phyloP scores from a whole-genome alignment of 2,329 filamentous ascomycete genomes.

The Botrytis medusae region DNA sequence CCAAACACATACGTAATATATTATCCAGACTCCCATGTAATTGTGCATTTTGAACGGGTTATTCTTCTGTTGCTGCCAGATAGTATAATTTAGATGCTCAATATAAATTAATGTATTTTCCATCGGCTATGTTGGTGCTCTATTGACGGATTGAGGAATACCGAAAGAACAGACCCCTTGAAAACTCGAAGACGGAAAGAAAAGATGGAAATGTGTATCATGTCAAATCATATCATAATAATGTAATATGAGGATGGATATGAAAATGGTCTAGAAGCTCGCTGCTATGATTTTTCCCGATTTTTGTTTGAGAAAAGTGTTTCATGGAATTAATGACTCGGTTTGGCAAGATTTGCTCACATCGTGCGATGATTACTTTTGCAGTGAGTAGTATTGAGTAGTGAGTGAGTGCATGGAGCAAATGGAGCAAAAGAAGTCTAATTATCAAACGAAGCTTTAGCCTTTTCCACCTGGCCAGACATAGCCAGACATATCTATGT shows the following conservation, averaged over 20 bases:
- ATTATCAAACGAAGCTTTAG: neutral
- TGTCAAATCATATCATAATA: neutral
- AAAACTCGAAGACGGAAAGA: neutral
- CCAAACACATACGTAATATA: constrained; percentile 7
- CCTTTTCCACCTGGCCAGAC: neutral
- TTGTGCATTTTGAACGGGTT: neutral
- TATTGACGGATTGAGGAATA: constrained; percentile 4
- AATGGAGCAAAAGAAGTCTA: neutral
- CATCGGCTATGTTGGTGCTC: constrained; percentile 11
- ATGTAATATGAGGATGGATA: neutral
- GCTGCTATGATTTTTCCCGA: neutral
- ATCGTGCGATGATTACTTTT: neutral
- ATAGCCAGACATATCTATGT: neutral
- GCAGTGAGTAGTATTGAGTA: neutral
- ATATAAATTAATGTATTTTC: constrained; percentile 9
- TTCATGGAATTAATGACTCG: neutral
- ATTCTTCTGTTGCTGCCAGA: neutral
- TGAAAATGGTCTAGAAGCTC: neutral
- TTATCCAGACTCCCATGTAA: constrained; percentile 2
- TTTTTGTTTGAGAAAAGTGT: neutral
- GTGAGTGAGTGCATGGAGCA: neutral
- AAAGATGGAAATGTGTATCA: neutral
- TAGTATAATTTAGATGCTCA: neutral
- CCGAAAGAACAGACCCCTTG: neutral
- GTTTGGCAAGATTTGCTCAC: constrained; percentile 1